A percentile compares a stretch with the other conserved stretches of the same genome.
Evolutionary conservation across 441 rosid genomes (phyloP).

Genomic region (Omphalea diandra): DNA sequence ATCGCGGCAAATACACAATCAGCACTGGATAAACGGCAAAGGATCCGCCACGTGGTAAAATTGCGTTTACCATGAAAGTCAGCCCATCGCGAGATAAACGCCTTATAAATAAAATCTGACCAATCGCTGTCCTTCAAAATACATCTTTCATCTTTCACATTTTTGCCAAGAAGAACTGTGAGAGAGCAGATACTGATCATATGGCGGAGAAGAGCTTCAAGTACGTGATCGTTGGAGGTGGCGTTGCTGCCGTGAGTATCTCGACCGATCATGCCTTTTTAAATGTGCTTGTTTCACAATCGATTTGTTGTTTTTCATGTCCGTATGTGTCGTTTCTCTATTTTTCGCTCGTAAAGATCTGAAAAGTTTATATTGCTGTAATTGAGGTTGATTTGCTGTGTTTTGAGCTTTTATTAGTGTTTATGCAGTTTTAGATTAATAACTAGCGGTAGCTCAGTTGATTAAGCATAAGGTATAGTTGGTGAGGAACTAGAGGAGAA

Average conservation of each 20-base stretch:
- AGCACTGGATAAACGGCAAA: slow-evolving; percentile 23
- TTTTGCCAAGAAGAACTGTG: neutral
- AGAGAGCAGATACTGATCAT: slow-evolving; percentile 6
- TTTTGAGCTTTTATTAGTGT: neutral
- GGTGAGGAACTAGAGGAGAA: neutral
- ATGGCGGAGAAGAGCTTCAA: slow-evolving; percentile 88
- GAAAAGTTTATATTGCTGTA: no score
- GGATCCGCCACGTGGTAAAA: slow-evolving; percentile 29
- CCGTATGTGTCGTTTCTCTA: no score
- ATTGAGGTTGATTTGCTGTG: neutral
- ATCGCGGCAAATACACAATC: slow-evolving; percentile 22
- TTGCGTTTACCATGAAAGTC: neutral
- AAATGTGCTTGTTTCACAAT: no score
- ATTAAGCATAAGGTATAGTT: no score
- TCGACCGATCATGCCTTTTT: slow-evolving; percentile 6
- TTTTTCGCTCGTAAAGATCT: neutral
- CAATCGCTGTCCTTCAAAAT: neutral
- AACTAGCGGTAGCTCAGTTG: neutral
- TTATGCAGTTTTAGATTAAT: neutral
- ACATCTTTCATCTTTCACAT: no score
- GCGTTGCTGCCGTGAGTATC: slow-evolving; percentile 80
- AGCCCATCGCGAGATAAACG: slow-evolving; percentile 25
- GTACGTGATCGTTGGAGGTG: slow-evolving; percentile 92
- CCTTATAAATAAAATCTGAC: slow-evolving; percentile 1
- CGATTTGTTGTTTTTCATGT: no score